phyloP scores from a whole-genome alignment of 2,329 filamentous ascomycete genomes.

The Xylaria sp. region DNA sequence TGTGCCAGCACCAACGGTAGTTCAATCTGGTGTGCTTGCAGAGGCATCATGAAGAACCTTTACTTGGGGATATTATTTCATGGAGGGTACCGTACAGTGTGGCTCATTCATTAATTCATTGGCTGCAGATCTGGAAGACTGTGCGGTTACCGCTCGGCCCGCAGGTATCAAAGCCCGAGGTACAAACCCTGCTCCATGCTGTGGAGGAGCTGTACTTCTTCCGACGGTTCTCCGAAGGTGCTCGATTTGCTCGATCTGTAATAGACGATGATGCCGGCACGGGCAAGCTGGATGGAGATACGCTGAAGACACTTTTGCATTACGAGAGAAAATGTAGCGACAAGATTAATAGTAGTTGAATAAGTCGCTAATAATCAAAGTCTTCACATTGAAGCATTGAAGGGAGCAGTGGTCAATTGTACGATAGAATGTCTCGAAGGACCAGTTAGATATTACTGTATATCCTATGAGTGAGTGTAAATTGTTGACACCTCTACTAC shows the following conservation, averaged over 20 bases:
- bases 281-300: conserved; percentile 57
- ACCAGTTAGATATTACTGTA: conserved; percentile 29
- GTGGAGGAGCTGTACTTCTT: conserved; percentile 70
- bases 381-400: background rate
- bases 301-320: conserved; percentile 52
- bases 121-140: conserved; percentile 56
- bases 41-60: too few species aligned
- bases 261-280: conserved; percentile 45
- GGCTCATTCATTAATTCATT: conserved; percentile 17
- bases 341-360: conserved; percentile 39
- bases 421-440: conserved; percentile 2
- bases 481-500: conserved; percentile 31
- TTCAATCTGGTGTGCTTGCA: background rate
- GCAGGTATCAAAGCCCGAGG: conserved; percentile 57
- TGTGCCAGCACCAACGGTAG: background rate
- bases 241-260: conserved; percentile 54
- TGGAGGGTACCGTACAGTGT: background rate
- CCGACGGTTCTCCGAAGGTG: conserved; percentile 58
- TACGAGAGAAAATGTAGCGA: conserved; percentile 58
- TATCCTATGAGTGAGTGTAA: conserved; percentile 19
- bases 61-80: background rate
- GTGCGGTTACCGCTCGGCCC: conserved; percentile 56
- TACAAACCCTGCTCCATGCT: conserved; percentile 65
- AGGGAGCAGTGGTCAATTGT: background rate
- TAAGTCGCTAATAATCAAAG: background rate